Conservation (phyloP, 768 basidiomycete genomes). For the Mycena haematopus region DNA sequence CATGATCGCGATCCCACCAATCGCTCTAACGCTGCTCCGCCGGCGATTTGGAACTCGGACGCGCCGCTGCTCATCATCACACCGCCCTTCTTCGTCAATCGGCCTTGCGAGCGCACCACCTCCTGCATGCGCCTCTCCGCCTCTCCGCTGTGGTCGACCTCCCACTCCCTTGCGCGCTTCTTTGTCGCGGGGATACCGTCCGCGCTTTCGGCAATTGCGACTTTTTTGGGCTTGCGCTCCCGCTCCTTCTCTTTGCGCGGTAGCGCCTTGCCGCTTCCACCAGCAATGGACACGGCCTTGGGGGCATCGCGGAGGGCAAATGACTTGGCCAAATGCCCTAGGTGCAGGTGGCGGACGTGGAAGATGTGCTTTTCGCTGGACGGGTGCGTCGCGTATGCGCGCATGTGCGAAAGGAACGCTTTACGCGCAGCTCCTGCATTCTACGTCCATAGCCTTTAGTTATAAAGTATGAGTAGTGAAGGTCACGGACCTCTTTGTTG, state of each 20-base stretch:
- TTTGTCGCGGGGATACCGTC: conserved; percentile 32
- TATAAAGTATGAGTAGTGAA: conserved; percentile 15
- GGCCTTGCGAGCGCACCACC: conserved; percentile 83
- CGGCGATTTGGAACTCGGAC: conserved; percentile 82
- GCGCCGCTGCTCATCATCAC: conserved; percentile 69
- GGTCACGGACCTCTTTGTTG: conserved; percentile 65
- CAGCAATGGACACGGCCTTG: conserved; percentile 47
- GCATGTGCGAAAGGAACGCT: conserved; percentile 91
- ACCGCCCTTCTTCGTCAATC: conserved; percentile 81
- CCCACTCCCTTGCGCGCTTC: conserved; percentile 44
- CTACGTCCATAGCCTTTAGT: conserved; percentile 46
- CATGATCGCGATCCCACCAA: conserved; percentile 46
- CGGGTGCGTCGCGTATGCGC: conserved; percentile 97
- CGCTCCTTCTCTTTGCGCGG: conserved; percentile 31
- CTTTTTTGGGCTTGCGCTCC: conserved; percentile 30
- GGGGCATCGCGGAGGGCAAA: conserved; percentile 92
- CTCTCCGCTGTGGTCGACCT: conserved; percentile 53
- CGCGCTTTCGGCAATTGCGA: conserved; percentile 31
- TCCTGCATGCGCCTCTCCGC: conserved; percentile 87
- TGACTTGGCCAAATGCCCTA: conserved; percentile 93
- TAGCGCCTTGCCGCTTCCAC: conserved; percentile 19
- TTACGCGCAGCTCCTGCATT: conserved; percentile 78
- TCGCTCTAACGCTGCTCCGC: conserved; percentile 66
- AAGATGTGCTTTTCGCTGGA: conserved; percentile 95
- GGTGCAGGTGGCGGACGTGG: conserved; percentile 91